Percentiles rank a stretch among this genome's conserved stretches.
Evolutionary conservation across 257 asterid species (phyloP).

Genomic region (Fraxinus pennsylvanica): DNA sequence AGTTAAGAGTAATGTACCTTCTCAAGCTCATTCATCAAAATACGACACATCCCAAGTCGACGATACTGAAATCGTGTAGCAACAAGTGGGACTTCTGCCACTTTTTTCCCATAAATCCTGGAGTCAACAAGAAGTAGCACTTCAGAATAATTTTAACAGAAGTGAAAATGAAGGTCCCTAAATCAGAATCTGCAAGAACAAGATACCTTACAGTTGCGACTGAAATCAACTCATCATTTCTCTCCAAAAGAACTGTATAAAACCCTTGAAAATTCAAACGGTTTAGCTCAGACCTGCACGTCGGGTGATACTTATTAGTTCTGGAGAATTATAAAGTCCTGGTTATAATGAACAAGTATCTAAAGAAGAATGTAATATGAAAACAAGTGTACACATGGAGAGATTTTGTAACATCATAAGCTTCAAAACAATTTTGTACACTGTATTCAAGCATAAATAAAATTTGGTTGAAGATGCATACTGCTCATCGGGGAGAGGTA

Average conservation of each 20-base stretch:
- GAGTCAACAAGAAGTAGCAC: conserved; percentile 17
- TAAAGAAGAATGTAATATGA: neutral
- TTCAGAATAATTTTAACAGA: conserved; percentile 14
- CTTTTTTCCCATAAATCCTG: conserved; percentile 80
- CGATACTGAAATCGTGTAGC: conserved; percentile 87
- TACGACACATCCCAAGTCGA: conserved; percentile 87
- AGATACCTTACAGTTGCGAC: conserved; percentile 78
- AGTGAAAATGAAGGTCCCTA: conserved; percentile 16
- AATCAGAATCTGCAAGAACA: conserved; percentile 13
- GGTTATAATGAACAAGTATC: neutral
- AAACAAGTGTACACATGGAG: neutral
- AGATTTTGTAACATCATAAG: neutral
- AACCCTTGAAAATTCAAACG: conserved; percentile 86
- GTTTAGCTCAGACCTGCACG: conserved; percentile 73
- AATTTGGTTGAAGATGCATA: neutral
- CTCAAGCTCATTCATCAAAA: conserved; percentile 86
- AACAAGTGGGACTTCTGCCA: conserved; percentile 88
- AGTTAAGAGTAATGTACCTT: conserved; percentile 45
- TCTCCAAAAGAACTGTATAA: conserved; percentile 73
- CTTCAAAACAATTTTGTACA: neutral
- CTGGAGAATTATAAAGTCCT: neutral
- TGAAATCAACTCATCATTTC: conserved; percentile 66
- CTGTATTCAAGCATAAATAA: neutral
- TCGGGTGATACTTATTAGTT: neutral
- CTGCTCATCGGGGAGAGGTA: neutral